Conservation (phyloP, 73 alveolate species). For the Tetrahymena elliotti region DNA sequence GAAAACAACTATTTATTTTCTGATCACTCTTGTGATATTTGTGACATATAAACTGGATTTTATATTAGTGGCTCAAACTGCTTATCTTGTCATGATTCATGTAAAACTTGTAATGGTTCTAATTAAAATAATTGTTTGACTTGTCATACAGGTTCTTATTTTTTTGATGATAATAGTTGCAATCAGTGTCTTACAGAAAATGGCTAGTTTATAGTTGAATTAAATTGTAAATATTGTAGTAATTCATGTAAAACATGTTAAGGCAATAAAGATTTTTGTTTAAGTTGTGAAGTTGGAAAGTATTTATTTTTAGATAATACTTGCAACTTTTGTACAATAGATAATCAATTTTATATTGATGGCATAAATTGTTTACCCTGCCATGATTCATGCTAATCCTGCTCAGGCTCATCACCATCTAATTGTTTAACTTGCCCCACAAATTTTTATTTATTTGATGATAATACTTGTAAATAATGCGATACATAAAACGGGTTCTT, state of each 20-base stretch:
- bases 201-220: not conserved
- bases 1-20: too few relatives aligned
- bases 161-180: too few relatives aligned
- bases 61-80: too few relatives aligned
- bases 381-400: not conserved
- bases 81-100: too few relatives aligned
- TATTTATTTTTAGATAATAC: not conserved
- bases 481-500: not conserved
- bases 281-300: not conserved
- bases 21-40: too few relatives aligned
- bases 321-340: not conserved
- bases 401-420: not conserved
- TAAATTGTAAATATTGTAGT: not conserved
- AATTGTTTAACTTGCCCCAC: not conserved
- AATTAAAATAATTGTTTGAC: not conserved
- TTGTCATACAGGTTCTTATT: too few relatives aligned
- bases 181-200: too few relatives aligned
- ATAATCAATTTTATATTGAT: too few relatives aligned
- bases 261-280: not conserved
- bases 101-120: not conserved
- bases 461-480: not conserved
- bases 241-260: not conserved
- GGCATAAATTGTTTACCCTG: not conserved
- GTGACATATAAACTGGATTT: too few relatives aligned
- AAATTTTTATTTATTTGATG: not conserved